These are phyloP conservation scores for Larix sibirica DNA, from an alignment of 83 land plant genomes.

Conservation along the genomic window DNA sequence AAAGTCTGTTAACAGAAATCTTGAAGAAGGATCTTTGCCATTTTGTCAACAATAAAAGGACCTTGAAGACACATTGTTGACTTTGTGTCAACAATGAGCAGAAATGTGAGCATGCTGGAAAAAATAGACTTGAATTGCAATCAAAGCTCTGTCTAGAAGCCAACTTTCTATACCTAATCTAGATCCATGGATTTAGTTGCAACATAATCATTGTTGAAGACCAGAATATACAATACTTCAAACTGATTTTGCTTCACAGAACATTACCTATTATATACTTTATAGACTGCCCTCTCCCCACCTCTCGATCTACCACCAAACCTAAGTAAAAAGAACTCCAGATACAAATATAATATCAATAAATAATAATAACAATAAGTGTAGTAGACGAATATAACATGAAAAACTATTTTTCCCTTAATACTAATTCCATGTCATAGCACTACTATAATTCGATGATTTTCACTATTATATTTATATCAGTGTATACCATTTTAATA, in stretches of 20 bases:
- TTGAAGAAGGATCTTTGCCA: background rate
- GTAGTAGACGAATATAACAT: no score
- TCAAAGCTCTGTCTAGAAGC: background rate
- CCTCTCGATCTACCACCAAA: background rate
- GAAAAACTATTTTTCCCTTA: background rate
- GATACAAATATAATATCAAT: background rate
- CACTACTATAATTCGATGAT: background rate
- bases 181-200: background rate
- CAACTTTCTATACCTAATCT: background rate
- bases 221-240: background rate
- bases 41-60: background rate
- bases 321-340: background rate
- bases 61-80: background rate
- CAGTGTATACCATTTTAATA: background rate
- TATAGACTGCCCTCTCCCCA: conserved; percentile 3
- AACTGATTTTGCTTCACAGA: background rate
- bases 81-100: background rate
- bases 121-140: background rate
- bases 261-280: background rate
- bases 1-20: background rate
- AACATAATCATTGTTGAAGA: background rate
- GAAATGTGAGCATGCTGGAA: background rate
- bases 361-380: background rate
- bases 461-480: background rate
- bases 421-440: background rate